These are phyloP conservation scores for Esteya vermicola DNA, from an alignment of 2,329 filamentous ascomycete genomes.

Conservation along the genomic window DNA sequence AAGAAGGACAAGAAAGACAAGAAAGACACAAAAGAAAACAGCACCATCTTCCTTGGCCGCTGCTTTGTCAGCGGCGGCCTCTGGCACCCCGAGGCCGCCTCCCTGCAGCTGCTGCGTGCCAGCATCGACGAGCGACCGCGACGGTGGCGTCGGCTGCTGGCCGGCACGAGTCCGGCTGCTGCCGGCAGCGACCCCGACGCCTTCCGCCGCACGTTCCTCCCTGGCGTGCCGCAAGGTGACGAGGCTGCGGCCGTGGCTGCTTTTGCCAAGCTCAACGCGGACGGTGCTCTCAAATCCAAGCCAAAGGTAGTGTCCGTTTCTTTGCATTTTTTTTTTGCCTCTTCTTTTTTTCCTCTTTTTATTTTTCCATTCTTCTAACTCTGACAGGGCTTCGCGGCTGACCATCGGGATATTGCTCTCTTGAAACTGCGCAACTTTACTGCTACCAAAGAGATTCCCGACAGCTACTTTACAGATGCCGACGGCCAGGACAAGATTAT, in stretches of 20 bases:
- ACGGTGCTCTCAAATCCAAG: slow-evolving; percentile 67
- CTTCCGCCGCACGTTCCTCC: slow-evolving; percentile 53
- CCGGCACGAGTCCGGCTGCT: slow-evolving; percentile 32
- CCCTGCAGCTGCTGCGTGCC: slow-evolving; percentile 52
- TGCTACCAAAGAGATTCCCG: slow-evolving; percentile 50
- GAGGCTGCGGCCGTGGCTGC: slow-evolving; percentile 47
- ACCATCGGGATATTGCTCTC: slow-evolving; percentile 67
- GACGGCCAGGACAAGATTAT: slow-evolving; percentile 51
- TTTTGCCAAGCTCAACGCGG: slow-evolving; percentile 56
- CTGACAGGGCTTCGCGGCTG: slow-evolving; percentile 55
- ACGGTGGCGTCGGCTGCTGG: slow-evolving; percentile 40
- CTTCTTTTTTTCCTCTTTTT: too few species aligned
- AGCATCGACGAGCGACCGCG: slow-evolving; percentile 63
- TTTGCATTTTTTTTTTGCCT: too few species aligned
- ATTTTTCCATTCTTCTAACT: background rate
- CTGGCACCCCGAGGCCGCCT: slow-evolving; percentile 59
- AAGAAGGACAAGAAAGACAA: too few species aligned
- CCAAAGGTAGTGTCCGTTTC: slow-evolving; percentile 77
- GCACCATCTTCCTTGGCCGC: too few species aligned
- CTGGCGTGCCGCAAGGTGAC: slow-evolving; percentile 33
- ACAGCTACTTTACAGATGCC: slow-evolving; percentile 47
- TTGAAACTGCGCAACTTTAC: slow-evolving; percentile 72
- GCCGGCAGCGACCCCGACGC: slow-evolving; percentile 50
- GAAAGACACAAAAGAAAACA: too few species aligned
- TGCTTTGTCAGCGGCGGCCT: slow-evolving; percentile 70